phyloP scores from a whole-genome alignment of 2,329 filamentous ascomycete species.

The Xylariaceae sp. region DNA sequence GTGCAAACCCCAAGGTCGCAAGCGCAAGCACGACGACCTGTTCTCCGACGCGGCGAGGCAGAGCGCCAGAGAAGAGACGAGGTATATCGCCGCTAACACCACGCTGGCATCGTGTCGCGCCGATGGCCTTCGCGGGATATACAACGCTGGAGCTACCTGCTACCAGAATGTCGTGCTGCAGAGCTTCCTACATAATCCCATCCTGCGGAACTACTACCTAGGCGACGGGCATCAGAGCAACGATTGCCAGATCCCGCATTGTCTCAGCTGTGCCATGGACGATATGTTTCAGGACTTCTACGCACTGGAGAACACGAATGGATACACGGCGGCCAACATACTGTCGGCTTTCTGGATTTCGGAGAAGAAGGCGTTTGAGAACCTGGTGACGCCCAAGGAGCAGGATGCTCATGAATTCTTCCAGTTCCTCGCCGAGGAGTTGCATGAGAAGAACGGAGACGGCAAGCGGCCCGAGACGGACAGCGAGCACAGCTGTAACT shows the following conservation, averaged over 20 bases:
- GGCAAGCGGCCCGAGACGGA: conserved; percentile 55
- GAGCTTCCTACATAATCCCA: conserved; percentile 86
- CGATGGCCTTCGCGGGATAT: conserved; percentile 83
- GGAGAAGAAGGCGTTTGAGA: conserved; percentile 65
- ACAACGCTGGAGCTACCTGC: conserved; percentile 97
- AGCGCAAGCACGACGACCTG: conserved; percentile 70
- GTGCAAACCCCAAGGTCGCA: conserved; percentile 48
- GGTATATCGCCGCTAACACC: conserved; percentile 73
- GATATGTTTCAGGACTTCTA: conserved; percentile 71
- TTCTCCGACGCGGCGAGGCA: conserved; percentile 55
- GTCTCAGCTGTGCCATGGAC: conserved; percentile 65
- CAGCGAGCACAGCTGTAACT: conserved; percentile 67
- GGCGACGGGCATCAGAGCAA: conserved; percentile 78
- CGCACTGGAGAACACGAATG: conserved; percentile 71
- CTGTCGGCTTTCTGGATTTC: conserved; percentile 87
- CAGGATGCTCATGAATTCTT: conserved; percentile 98
- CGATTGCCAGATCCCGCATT: conserved; percentile 62
- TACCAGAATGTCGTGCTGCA: conserved; percentile 97
- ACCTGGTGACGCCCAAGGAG: conserved; percentile 84
- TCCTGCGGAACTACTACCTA: conserved; percentile 87
- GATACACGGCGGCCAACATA: conserved; percentile 85
- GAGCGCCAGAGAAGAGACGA: conserved; percentile 56
- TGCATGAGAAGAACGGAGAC: conserved; percentile 77
- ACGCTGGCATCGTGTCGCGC: conserved; percentile 76
- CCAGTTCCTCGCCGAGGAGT: conserved; percentile 86